Conservation (phyloP, 129 eudicot genomes). For the Arctium lappa region DNA sequence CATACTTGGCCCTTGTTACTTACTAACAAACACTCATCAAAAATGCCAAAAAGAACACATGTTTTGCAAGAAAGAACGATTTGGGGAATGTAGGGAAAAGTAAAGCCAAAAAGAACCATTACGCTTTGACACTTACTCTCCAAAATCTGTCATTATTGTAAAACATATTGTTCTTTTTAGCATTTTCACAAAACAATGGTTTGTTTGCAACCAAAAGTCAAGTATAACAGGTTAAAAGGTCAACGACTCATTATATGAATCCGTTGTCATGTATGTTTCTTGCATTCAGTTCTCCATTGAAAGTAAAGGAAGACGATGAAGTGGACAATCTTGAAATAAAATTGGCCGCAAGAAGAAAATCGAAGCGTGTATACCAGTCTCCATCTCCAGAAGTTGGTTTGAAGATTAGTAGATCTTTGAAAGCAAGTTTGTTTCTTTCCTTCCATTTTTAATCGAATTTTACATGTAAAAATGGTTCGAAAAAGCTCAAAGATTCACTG, state of each 20-base stretch:
- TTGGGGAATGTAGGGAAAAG: not conserved
- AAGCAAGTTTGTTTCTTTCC: conserved; percentile 60
- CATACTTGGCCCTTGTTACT: not conserved
- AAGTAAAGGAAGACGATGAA: conserved; percentile 95
- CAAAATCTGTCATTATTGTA: not conserved
- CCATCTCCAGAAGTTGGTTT: conserved; percentile 71
- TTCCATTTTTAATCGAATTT: not conserved
- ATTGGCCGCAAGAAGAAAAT: conserved; percentile 50
- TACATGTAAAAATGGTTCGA: not conserved
- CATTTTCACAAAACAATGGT: not conserved
- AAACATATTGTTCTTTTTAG: not conserved
- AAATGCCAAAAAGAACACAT: not conserved
- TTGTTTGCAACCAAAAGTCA: not conserved
- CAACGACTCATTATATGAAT: not conserved
- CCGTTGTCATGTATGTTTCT: not conserved
- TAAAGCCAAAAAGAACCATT: not conserved
- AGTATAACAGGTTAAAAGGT: not conserved
- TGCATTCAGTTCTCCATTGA: conserved; percentile 76
- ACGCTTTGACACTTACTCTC: not conserved
- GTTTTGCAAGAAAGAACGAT: not conserved
- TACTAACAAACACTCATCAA: not conserved
- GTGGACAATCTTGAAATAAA: conserved; percentile 86
- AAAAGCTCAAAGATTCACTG: not conserved
- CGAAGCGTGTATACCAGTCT: conserved; percentile 73
- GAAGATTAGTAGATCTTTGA: conserved; percentile 89